Evolutionary conservation across 495 filamentous ascomycete genomes (phyloP).

Genomic region (Penicillium maclennaniae): DNA sequence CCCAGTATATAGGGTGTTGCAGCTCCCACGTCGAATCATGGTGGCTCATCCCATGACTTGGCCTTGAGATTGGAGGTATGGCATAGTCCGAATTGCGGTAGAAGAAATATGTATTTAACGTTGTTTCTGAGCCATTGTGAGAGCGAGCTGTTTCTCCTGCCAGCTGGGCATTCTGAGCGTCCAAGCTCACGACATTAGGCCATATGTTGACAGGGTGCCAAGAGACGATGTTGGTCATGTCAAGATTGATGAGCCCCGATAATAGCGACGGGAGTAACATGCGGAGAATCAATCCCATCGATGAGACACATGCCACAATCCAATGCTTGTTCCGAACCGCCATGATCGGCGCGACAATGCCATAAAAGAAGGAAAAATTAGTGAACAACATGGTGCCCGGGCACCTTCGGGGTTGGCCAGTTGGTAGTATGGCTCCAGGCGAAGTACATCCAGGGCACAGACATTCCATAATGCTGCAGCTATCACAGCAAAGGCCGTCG

Average conservation of each 20-base stretch:
- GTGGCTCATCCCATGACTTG: constrained; percentile 3
- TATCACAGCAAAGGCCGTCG: constrained; percentile 18
- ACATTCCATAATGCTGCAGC: constrained; percentile 19
- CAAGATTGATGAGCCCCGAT: constrained; percentile 15
- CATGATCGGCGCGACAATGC: constrained; percentile 16
- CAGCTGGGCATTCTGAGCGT: constrained; percentile 16
- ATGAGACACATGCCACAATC: constrained; percentile 18
- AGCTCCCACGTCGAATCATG: constrained; percentile 8
- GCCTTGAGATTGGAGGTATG: constrained; percentile 10
- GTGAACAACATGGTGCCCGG: constrained; percentile 23
- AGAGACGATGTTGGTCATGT: constrained; percentile 1
- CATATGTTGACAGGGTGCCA: constrained; percentile 16
- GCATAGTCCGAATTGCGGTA: constrained; percentile 7
- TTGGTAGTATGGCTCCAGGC: constrained; percentile 30
- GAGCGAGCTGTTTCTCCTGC: not conserved
- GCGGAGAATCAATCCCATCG: constrained; percentile 14
- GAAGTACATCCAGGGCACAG: constrained; percentile 19
- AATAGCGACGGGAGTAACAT: constrained; percentile 18
- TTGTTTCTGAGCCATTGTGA: not conserved
- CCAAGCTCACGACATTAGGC: constrained; percentile 18
- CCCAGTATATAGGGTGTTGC: constrained; percentile 24
- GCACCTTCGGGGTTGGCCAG: constrained; percentile 16
- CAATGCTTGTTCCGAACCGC: constrained; percentile 24
- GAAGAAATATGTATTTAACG: constrained; percentile 5
- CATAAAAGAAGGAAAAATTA: constrained; percentile 24